Base-by-base conservation (phyloP, 805 yeast species). In the Zygoascus ofunaensis region DNA sequence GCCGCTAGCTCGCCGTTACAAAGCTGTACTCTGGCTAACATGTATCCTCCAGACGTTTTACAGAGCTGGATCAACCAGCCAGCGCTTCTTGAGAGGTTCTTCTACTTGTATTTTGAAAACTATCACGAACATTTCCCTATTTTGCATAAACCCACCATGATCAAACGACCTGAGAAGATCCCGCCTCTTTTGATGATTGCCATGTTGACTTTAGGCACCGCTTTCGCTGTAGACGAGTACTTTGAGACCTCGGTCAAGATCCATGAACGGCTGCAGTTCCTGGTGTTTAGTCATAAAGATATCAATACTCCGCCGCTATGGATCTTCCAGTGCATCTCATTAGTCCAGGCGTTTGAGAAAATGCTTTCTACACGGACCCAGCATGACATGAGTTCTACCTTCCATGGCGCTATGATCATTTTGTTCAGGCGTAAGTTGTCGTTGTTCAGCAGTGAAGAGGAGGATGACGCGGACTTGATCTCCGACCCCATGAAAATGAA, bases 111-210 rank as follows among this genome's bases (percentile, higher is more conserved):
- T 43, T 55, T 56, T 39, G 54, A 52, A n/a, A 49, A 47, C 35
- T 56, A 54, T 43, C 60, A 56, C 39, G 57, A 56, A 40, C 60
- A 56, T 38, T 56, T 56, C 47, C 61, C 61, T 19, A 53, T 57
- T 21, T 30, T 56, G 5, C 61, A 57, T 44, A 42, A 45, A 17
- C 54, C 57, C 2, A 40, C 59, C 19, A 50, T 50, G 40, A 33
- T 35, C 14, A 38, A 43, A 32, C 41, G 49, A 23, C 59, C 61
- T 1, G 52, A 53, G 17, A 44, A 45, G 28, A 45, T 56, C 15
- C 54, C 49, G 8, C 61, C 61, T 12, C 37, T 56, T 26, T 47
- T 57, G 24, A 43, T 57, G 43, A 44, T 55, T 22, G 46, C 57
- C 18, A 44, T 57, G n/a, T 38, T 51, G 15, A 57, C 57, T 8